Conservation (phyloP, 2,329 filamentous ascomycete genomes). For the Colletotrichum musicola region DNA sequence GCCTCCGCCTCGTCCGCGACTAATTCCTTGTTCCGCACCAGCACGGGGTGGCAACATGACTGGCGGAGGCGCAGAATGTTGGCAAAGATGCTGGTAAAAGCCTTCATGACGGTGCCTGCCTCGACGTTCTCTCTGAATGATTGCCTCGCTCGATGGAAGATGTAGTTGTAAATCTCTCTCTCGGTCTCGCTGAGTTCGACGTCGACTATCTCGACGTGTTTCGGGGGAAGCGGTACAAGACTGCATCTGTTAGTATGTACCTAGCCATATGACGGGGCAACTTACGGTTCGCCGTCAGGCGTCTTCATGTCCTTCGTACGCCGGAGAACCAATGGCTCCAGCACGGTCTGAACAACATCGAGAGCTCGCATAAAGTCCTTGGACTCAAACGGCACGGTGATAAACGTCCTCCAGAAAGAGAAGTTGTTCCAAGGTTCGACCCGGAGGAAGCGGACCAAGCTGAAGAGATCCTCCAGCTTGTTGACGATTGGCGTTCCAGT, state of each 20-base stretch:
- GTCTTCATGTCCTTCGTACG: slow-evolving; percentile 99
- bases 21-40: slow-evolving; percentile 87
- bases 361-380: slow-evolving; percentile 94
- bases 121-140: slow-evolving; percentile 90
- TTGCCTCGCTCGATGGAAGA: slow-evolving; percentile 84
- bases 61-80: slow-evolving; percentile 94
- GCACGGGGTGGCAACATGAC: slow-evolving; percentile 91
- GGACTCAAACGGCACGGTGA: slow-evolving; percentile 96
- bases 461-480: slow-evolving; percentile 93
- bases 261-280: not conserved
- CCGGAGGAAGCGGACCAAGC: slow-evolving; percentile 88
- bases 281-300: slow-evolving; percentile 74
- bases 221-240: slow-evolving; percentile 84
- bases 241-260: slow-evolving; percentile 39
- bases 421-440: slow-evolving; percentile 99
- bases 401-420: slow-evolving; percentile 99
- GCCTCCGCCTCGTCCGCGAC: slow-evolving; percentile 91
- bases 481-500: slow-evolving; percentile 98
- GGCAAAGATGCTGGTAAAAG: slow-evolving; percentile 96
- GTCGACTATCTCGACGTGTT: slow-evolving; percentile 86
- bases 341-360: slow-evolving; percentile 95
- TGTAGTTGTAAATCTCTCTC: slow-evolving; percentile 91
- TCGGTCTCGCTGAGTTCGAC: slow-evolving; percentile 89
- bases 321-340: slow-evolving; percentile 94
- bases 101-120: slow-evolving; percentile 92